Conservation (phyloP, 2,329 filamentous ascomycete genomes). For the Pseudocercospora musae region DNA sequence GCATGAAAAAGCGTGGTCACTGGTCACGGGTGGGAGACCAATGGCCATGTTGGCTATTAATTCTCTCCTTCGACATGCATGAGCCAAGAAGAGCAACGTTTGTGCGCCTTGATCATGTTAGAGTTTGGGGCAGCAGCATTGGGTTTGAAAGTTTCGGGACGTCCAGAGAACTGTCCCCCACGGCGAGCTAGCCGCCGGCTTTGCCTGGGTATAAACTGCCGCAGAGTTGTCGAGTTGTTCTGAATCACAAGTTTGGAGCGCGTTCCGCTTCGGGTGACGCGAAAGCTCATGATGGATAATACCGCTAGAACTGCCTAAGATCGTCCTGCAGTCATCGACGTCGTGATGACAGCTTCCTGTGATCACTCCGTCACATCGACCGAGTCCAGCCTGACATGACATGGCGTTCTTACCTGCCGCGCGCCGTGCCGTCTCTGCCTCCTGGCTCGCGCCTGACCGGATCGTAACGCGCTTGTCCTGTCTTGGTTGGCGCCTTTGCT, state of each 20-base stretch:
- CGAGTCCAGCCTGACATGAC: background rate
- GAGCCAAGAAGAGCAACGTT: background rate
- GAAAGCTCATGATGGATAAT: background rate
- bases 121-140: background rate
- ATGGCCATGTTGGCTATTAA: background rate
- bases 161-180: background rate
- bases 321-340: background rate
- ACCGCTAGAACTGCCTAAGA: background rate
- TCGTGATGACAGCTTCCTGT: background rate
- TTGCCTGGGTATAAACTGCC: conserved; percentile 3
- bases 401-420: background rate
- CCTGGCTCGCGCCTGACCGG: conserved; percentile 7
- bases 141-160: background rate
- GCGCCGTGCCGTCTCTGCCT: conserved; percentile 10
- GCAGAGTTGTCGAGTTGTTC: background rate
- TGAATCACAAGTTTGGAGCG: background rate
- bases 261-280: background rate
- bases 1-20: background rate
- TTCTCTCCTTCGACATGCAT: background rate
- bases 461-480: conserved; percentile 3
- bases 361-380: background rate
- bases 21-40: too few relatives aligned
- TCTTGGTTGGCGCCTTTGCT: background rate
- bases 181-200: background rate
- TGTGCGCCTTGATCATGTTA: background rate